Conservation (phyloP, 176 grass and related monocot genomes). For the Hsuehochloa calcarea region DNA sequence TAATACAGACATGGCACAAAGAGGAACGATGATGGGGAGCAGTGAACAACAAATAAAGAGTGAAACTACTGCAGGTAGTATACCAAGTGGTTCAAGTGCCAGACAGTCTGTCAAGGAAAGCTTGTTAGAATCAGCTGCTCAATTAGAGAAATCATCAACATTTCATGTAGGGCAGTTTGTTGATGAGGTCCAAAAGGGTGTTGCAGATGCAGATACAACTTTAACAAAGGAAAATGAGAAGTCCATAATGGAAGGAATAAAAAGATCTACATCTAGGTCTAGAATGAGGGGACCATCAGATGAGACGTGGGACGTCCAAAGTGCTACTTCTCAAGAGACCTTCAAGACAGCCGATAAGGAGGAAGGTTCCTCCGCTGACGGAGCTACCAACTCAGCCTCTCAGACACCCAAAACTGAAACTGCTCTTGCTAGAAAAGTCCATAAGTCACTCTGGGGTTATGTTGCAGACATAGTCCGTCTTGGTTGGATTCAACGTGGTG, state of each 20-base stretch:
- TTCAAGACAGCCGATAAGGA: conserved; percentile 50
- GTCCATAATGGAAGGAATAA: conserved; percentile 40
- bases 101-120: conserved; percentile 47
- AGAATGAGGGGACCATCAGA: conserved; percentile 68
- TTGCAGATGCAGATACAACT: conserved; percentile 31
- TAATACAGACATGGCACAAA: conserved; percentile 22
- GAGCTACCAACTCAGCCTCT: conserved; percentile 40
- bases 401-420: conserved; percentile 56
- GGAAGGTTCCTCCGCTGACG: conserved; percentile 39
- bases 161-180: conserved; percentile 68
- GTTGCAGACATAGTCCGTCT: conserved; percentile 87
- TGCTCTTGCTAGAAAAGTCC: conserved; percentile 51
- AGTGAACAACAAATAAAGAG: conserved; percentile 33
- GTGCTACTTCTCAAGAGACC: conserved; percentile 60
- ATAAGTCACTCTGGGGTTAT: conserved; percentile 80
- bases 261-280: conserved; percentile 53
- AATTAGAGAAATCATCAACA: conserved; percentile 70
- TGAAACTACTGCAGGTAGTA: conserved; percentile 31
- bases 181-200: conserved; percentile 53
- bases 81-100: conserved; percentile 45
- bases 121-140: conserved; percentile 71
- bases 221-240: conserved; percentile 40
- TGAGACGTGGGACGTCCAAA: conserved; percentile 65
- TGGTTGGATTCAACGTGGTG: conserved; percentile 63
- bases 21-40: neutral